phyloP scores from a whole-genome alignment of 2,329 filamentous ascomycete genomes.

The Aspergillus spinulosporus region DNA sequence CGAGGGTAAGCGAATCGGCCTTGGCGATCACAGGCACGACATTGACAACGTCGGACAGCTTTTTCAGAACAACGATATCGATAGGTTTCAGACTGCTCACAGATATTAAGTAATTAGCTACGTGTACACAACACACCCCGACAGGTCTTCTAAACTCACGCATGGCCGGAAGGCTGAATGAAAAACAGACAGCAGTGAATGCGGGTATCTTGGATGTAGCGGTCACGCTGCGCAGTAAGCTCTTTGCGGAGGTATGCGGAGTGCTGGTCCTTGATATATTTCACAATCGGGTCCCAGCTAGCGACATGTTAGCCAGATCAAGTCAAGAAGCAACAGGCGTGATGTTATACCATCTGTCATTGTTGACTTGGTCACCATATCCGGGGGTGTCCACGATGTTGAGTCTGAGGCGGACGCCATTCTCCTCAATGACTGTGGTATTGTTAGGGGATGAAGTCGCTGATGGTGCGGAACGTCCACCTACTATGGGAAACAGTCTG shows the following conservation, averaged over 20 bases:
- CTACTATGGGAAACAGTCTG: conserved; percentile 88
- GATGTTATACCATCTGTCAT: conserved; percentile 80
- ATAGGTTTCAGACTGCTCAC: conserved; percentile 78
- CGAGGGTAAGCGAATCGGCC: conserved; percentile 90
- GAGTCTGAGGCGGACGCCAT: conserved; percentile 91
- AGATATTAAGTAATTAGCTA: conserved; percentile 8
- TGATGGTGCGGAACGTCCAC: conserved; percentile 22
- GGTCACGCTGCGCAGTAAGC: conserved; percentile 96
- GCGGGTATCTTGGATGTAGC: conserved; percentile 98
- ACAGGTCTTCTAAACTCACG: conserved; percentile 44
- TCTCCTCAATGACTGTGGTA: conserved; percentile 83
- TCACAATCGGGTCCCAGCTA: conserved; percentile 98
- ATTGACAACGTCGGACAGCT: conserved; percentile 98
- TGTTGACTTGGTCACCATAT: conserved; percentile 98
- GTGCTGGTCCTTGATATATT: conserved; percentile 99
- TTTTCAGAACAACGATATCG: conserved; percentile 99
- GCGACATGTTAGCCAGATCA: conserved; percentile 23
- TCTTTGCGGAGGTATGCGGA: conserved; percentile 99
- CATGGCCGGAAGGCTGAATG: conserved; percentile 97
- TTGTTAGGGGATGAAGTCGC: conserved; percentile 20
- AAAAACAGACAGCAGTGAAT: conserved; percentile 99
- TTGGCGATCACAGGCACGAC: conserved; percentile 99
- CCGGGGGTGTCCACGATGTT: conserved; percentile 99
- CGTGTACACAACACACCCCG: neutral
- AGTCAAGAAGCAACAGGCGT: conserved; percentile 4